Evolutionary conservation across 306 rosid species (phyloP).

Genomic region (Spatholobus suberectus): DNA sequence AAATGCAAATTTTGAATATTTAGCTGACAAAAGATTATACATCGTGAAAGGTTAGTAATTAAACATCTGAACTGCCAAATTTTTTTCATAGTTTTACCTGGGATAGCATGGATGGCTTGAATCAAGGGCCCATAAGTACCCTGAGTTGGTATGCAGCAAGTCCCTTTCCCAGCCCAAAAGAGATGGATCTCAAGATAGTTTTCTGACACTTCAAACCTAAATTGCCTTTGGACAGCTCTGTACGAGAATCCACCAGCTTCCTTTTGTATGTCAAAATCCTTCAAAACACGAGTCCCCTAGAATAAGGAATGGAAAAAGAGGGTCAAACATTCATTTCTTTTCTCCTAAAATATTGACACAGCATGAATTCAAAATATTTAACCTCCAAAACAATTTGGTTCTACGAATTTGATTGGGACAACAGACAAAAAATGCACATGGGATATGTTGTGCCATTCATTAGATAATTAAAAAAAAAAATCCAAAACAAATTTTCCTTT

Average conservation of each 20-base stretch:
- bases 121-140: slow-evolving; percentile 80
- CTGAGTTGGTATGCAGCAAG: slow-evolving; percentile 69
- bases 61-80: not conserved
- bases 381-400: not conserved
- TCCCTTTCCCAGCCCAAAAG: slow-evolving; percentile 94
- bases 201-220: slow-evolving; percentile 57
- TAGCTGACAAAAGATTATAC: not conserved
- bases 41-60: not conserved
- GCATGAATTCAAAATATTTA: not conserved
- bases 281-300: slow-evolving; percentile 60
- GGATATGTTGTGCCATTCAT: not conserved
- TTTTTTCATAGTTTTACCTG: slow-evolving; percentile 56
- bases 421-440: not conserved
- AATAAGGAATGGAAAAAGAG: not conserved
- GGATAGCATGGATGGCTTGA: slow-evolving; percentile 76
- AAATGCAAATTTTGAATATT: not conserved
- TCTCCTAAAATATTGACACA: not conserved
- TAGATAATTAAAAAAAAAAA: not conserved
- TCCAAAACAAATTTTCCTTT: not conserved
- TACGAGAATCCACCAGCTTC: slow-evolving; percentile 65
- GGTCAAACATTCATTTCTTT: not conserved
- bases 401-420: not conserved
- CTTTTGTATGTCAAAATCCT: slow-evolving; percentile 71
- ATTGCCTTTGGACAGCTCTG: slow-evolving; percentile 47
- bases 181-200: slow-evolving; percentile 81